Base-by-base conservation (phyloP, 2,329 filamentous ascomycete genomes). In the Alternaria dauci region DNA sequence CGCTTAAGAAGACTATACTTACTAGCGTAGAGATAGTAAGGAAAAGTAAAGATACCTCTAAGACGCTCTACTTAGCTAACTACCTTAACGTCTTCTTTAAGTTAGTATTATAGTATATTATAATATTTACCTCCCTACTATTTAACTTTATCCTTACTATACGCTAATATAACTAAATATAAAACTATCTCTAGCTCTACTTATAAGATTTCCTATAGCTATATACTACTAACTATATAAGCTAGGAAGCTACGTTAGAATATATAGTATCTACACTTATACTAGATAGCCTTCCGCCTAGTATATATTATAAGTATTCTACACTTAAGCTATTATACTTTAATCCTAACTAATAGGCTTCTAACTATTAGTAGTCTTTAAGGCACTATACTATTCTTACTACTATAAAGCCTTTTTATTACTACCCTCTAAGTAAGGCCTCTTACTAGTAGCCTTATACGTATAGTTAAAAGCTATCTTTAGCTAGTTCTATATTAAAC, bases 251-350 rank as follows among this genome's bases (percentile, higher is more conserved):
- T 55, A 20, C 46, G 5, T 58, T 61, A n/a, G 16, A 52, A 8
- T 60, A 62, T 38, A 57, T 65, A 7, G 47, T 26, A 2, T 65
- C 41, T 56, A 28, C 34, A 8, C 3, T 65, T 12, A 41, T 62
- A 11, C 38, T 63, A 30, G 58, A 61, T 32, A 59, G 59, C 30
- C 30, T 55, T 50, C 58, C 30, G 25, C 52, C 26, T 51, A 47
- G 51, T 23, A 64, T 63, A 42, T 41, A 65, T 58, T 14, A 42
- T 66, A 62, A 63, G 63, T 64, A n/a, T 36, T 60, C 30, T 43
- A 51, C 48, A 56, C 51, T 43, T 11, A 20, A 52, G 39, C 46
- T 47, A 44, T 18, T 23, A 50, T 48, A 20, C 48, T 48, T 36
- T 20, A 6, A 42, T 41, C 28, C 14, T 52, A 55, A 34, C 30